Percentiles rank a stretch among this genome's conserved stretches.
Conservation (phyloP, 139 green algal species). For the Tetraselmis striata region DNA sequence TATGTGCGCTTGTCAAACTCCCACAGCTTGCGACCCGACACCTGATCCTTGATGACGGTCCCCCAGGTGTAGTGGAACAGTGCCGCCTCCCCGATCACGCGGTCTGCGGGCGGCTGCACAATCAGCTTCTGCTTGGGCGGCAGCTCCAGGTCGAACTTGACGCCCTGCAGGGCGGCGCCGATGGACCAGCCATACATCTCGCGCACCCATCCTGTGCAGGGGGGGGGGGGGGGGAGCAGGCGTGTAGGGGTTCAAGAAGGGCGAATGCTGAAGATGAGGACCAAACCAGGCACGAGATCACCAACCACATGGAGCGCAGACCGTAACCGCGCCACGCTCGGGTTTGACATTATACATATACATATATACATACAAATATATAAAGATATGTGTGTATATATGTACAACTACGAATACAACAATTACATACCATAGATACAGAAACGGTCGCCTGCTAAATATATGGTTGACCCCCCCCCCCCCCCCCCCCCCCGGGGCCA, state of each 20-base stretch:
- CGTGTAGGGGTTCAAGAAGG: too few relatives aligned
- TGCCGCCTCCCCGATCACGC: conserved; percentile 46
- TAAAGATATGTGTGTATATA: background rate
- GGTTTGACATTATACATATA: background rate
- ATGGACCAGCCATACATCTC: conserved; percentile 86
- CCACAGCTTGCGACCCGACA: conserved; percentile 56
- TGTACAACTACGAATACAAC: too few relatives aligned
- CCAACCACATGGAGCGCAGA: too few relatives aligned
- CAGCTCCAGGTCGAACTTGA: conserved; percentile 34
- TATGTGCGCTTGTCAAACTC: conserved; percentile 68
- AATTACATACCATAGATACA: too few relatives aligned
- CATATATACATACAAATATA: background rate
- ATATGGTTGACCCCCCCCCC: too few relatives aligned
- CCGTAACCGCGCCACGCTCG: too few relatives aligned
- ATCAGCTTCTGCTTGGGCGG: conserved; percentile 53
- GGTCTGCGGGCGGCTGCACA: conserved; percentile 77
- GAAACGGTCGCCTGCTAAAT: too few relatives aligned
- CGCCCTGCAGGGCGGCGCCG: conserved; percentile 24
- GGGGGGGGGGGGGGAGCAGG: background rate
- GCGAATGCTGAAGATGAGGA: too few relatives aligned
- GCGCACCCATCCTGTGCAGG: conserved; percentile 60
- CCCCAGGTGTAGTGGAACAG: conserved; percentile 89
- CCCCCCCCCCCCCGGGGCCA: too few relatives aligned
- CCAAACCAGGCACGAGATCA: too few relatives aligned
- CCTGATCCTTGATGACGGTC: conserved; percentile 36